phyloP scores from a whole-genome alignment of 2,329 filamentous ascomycete genomes.

The Chaetomiaceae sp. region DNA sequence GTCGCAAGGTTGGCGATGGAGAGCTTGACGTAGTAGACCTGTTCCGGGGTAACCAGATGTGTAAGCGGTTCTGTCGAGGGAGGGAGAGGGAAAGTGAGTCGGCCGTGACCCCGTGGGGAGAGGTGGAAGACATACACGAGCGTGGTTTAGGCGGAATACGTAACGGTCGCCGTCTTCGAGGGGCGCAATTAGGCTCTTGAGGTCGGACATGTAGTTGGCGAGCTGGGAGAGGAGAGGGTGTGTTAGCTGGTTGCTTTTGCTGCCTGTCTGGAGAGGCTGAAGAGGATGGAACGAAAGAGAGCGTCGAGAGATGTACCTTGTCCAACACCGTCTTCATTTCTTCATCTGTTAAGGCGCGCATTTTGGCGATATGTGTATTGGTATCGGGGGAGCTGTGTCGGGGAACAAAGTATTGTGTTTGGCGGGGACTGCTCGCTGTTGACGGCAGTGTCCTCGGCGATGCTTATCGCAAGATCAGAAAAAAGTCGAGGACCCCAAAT shows the following conservation, averaged over 20 bases:
- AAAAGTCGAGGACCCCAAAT: conserved; percentile 18
- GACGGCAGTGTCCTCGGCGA: background rate
- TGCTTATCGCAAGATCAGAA: conserved; percentile 19
- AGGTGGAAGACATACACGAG: conserved; percentile 18
- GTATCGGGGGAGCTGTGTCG: background rate
- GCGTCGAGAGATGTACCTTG: conserved; percentile 20
- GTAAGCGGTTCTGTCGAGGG: conserved; percentile 5
- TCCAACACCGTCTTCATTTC: conserved; percentile 78
- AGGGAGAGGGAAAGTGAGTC: background rate
- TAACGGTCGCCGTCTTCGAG: conserved; percentile 70
- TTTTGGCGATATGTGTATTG: conserved; percentile 38
- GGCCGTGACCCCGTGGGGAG: no score
- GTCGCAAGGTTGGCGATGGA: conserved; percentile 89
- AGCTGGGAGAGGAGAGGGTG: conserved; percentile 55
- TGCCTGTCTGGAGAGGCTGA: conserved; percentile 35
- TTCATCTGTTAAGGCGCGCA: conserved; percentile 76
- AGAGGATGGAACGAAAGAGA: background rate
- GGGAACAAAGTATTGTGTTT: background rate
- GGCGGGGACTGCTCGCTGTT: background rate
- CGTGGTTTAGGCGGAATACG: conserved; percentile 76
- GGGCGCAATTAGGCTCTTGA: conserved; percentile 78
- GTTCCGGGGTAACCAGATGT: conserved; percentile 36
- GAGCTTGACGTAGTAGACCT: conserved; percentile 89
- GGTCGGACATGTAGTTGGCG: conserved; percentile 83
- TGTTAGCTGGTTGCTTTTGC: conserved; percentile 62